phyloP scores from a whole-genome alignment of 306 rosid genomes.

The Ormosia semicastrata region DNA sequence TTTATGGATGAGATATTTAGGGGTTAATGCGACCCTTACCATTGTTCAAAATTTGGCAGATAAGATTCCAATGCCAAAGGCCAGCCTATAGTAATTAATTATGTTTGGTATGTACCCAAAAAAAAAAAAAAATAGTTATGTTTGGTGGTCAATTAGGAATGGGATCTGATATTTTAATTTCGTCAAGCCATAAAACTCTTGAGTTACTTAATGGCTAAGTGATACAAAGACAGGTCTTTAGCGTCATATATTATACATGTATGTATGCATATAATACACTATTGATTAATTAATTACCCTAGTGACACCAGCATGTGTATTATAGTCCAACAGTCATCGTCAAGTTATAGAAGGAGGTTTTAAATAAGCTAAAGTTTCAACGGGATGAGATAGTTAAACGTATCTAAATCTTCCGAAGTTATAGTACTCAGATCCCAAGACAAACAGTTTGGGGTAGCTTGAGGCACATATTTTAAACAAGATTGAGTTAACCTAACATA shows the following conservation, averaged over 20 bases:
- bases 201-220: conserved; percentile 8
- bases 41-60: conserved; percentile 21
- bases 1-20: not conserved
- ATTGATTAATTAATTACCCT: conserved; percentile 17
- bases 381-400: conserved; percentile 30
- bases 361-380: not conserved
- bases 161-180: conserved; percentile 8
- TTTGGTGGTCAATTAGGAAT: not conserved
- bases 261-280: not conserved
- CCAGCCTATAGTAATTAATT: not conserved
- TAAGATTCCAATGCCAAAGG: conserved; percentile 7
- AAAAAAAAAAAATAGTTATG: not conserved
- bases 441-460: conserved; percentile 1
- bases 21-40: conserved; percentile 17
- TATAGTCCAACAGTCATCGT: conserved; percentile 19
- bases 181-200: not conserved
- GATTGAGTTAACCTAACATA: not conserved
- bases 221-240: conserved; percentile 1
- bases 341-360: not conserved
- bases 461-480: not conserved
- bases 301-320: conserved; percentile 18
- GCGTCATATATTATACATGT: not conserved
- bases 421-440: conserved; percentile 42
- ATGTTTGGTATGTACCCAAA: not conserved
- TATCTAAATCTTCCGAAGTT: not conserved